A percentile compares a stretch with the other conserved stretches of the same genome.
Conservation (phyloP, 345 rosid species). For the Cardamine chenopodiifolia region DNA sequence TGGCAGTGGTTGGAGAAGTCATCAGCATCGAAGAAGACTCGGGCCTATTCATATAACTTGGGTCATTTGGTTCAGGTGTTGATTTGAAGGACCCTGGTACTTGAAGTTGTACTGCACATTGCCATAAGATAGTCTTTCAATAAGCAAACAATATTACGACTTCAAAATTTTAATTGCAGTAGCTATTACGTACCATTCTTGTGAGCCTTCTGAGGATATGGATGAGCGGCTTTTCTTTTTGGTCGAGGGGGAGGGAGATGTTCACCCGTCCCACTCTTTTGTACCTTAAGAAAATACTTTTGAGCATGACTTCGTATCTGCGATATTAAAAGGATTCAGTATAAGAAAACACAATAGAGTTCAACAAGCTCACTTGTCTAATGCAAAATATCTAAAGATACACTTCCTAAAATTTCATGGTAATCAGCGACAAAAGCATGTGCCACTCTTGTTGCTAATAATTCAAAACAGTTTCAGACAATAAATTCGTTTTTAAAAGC, state of each 20-base stretch:
- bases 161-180: background rate
- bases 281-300: constrained; percentile 86
- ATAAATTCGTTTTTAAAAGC: constrained; percentile 3
- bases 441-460: constrained; percentile 16
- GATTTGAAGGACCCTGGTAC: constrained; percentile 53
- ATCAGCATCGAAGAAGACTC: constrained; percentile 62
- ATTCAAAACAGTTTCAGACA: constrained; percentile 15
- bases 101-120: constrained; percentile 50
- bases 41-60: constrained; percentile 53
- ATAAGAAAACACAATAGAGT: background rate
- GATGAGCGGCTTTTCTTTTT: constrained; percentile 90
- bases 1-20: constrained; percentile 51
- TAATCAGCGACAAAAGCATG: constrained; percentile 23
- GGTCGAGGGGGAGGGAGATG: constrained; percentile 95
- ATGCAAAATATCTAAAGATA: constrained; percentile 18
- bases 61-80: constrained; percentile 52
- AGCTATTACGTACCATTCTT: constrained; percentile 55
- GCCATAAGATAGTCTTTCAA: constrained; percentile 28
- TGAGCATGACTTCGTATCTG: constrained; percentile 96
- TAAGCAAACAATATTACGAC: constrained; percentile 4
- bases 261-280: constrained; percentile 80
- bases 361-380: constrained; percentile 12
- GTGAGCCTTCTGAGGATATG: constrained; percentile 90
- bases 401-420: background rate
- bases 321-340: background rate